Conservation (phyloP, 176 grass and related monocot genomes). For the Ensete glaucum region DNA sequence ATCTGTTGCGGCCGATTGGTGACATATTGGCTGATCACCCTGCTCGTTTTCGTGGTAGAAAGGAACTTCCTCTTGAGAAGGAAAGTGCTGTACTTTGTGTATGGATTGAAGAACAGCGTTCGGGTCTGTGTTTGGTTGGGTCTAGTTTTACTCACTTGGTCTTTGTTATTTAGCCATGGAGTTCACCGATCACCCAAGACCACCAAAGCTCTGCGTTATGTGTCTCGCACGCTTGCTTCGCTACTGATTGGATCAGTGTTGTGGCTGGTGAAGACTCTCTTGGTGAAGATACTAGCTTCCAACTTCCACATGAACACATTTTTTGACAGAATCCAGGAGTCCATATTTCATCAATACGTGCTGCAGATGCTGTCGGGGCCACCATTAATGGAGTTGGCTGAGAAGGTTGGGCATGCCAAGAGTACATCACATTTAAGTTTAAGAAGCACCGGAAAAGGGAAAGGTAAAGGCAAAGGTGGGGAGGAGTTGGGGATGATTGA, state of each 20-base stretch:
- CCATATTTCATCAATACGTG: constrained; percentile 80
- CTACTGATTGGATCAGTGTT: constrained; percentile 17
- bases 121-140: constrained; percentile 68
- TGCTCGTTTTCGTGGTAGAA: constrained; percentile 73
- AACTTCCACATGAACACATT: constrained; percentile 82
- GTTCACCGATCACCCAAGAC: constrained; percentile 23
- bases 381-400: constrained; percentile 70
- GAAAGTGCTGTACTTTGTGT: constrained; percentile 95
- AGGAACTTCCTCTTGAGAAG: constrained; percentile 84
- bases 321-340: constrained; percentile 96
- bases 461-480: constrained; percentile 27
- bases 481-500: constrained; percentile 63
- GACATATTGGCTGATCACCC: constrained; percentile 46
- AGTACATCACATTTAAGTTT: constrained; percentile 56
- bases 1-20: constrained; percentile 74
- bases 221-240: constrained; percentile 14
- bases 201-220: background rate
- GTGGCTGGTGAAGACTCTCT: constrained; percentile 45
- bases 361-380: constrained; percentile 73
- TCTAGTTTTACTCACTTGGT: constrained; percentile 68
- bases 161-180: constrained; percentile 46
- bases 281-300: constrained; percentile 88
- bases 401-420: constrained; percentile 50
- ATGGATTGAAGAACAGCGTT: constrained; percentile 69
- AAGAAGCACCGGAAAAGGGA: constrained; percentile 31